Evolutionary conservation across 768 basidiomycete genomes (phyloP), one percentile per base, ranked within the genome.

Genomic region (Brasilioporus rufonigricans): DNA sequence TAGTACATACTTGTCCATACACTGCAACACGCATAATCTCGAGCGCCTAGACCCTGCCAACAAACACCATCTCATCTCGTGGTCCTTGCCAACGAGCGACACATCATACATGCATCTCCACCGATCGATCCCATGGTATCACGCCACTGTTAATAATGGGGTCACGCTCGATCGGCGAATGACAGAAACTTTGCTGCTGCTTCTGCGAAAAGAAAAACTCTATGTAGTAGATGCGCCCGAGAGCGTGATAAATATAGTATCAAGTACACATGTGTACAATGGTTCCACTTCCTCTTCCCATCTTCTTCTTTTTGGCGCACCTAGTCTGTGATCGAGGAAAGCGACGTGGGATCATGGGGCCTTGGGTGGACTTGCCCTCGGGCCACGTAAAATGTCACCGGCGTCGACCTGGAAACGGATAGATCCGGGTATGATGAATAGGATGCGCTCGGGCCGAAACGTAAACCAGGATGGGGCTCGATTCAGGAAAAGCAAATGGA

Each of bases 371-470:
- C 52, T 48, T 46, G 50, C 48, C 39, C 49, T 51, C 56, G 52
- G 44, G 31, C 38, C 26, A 35, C 53, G 45, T 60, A 27, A 46
- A 49, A 45, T 29, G 32, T 40, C 36, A 32, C 53, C 23, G 18
- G 49, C 32, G 45, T 58, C 43, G 53, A 29, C 49, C 54, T 33
- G 44, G 43, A 53, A 50, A 56, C 48, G 55, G 55, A 57, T 51
- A 63, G 52, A 63, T 64, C 53, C 64, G 54, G 55, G n/a, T n/a
- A n/a, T n/a, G 49, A 57, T 68, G 68, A 66, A 68, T 66, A 68
- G 59, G 55, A 58, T 32, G 55, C 39, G 48, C 46, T 56, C 50
- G 39, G 49, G 24, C 63, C 50, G 43, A 40, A 33, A 54, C 54
- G 52, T 35, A 52, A 41, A 36, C 56, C 45, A 57, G 52, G 45